Conservation (phyloP, 495 filamentous ascomycete genomes). For the Penicillium chermesinum region DNA sequence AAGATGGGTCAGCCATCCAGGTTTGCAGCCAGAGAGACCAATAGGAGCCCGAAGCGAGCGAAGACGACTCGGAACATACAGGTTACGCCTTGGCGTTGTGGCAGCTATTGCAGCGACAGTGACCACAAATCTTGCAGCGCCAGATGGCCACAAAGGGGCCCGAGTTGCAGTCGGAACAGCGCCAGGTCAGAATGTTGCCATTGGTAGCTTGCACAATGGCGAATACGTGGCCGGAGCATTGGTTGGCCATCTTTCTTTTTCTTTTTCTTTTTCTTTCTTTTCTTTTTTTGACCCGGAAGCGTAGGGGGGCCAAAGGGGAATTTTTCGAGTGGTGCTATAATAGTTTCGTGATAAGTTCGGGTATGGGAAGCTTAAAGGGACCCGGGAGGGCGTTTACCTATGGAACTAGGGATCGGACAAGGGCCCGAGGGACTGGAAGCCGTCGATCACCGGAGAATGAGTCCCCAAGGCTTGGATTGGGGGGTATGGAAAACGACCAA, state of each 20-base stretch:
- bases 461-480: slow-evolving; percentile 8
- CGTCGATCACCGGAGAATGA: slow-evolving; percentile 22
- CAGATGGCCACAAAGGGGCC: slow-evolving; percentile 47
- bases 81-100: slow-evolving; percentile 39
- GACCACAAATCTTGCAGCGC: slow-evolving; percentile 46
- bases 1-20: not conserved
- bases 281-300: too few relatives aligned
- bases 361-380: too few relatives aligned
- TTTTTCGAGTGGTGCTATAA: too few relatives aligned
- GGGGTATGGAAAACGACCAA: not conserved
- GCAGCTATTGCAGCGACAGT: slow-evolving; percentile 44
- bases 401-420: slow-evolving; percentile 12
- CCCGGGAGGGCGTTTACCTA: slow-evolving; percentile 17
- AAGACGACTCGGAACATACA: too few relatives aligned
- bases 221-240: slow-evolving; percentile 43
- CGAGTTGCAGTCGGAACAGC: slow-evolving; percentile 46
- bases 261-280: too few relatives aligned
- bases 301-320: too few relatives aligned
- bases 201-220: slow-evolving; percentile 44
- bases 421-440: slow-evolving; percentile 22
- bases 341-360: too few relatives aligned
- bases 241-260: slow-evolving; percentile 44
- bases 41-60: too few relatives aligned
- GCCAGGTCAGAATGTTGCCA: slow-evolving; percentile 47
- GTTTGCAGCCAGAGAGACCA: too few relatives aligned